Conservation (phyloP, 2,329 filamentous ascomycete genomes). For the Cryphonectria parasitica region DNA sequence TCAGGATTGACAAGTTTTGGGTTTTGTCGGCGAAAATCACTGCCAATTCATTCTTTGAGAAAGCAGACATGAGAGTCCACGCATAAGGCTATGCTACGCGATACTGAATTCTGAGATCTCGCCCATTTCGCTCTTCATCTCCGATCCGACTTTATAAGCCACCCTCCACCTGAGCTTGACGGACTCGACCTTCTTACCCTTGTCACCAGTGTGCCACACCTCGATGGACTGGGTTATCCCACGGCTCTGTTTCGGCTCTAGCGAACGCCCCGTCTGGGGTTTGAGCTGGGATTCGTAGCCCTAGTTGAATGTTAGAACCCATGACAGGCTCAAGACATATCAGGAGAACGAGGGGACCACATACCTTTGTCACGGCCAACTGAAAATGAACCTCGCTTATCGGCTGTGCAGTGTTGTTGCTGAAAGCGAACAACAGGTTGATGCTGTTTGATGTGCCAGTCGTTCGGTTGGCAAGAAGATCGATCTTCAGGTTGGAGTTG, state of each 20-base stretch:
- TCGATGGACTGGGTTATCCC: constrained; percentile 84
- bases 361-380: constrained; percentile 89
- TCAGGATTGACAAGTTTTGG: background rate
- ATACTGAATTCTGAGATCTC: constrained; percentile 81
- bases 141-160: constrained; percentile 72
- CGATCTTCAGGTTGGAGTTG: constrained; percentile 71
- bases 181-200: constrained; percentile 68
- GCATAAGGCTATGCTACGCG: constrained; percentile 47
- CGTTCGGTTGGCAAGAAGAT: constrained; percentile 70
- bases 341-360: background rate
- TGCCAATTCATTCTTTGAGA: constrained; percentile 1
- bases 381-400: constrained; percentile 87
- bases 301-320: constrained; percentile 49
- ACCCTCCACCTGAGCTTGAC: constrained; percentile 91
- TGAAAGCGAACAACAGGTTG: constrained; percentile 77
- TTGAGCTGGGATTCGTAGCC: constrained; percentile 80
- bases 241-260: constrained; percentile 71
- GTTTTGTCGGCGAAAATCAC: background rate
- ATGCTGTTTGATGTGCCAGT: constrained; percentile 60
- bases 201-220: constrained; percentile 73
- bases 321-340: background rate
- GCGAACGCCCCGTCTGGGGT: constrained; percentile 79
- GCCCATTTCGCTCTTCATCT: constrained; percentile 77
- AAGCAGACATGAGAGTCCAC: constrained; percentile 5
- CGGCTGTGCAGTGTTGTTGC: constrained; percentile 73